Evolutionary conservation across 306 rosid genomes (phyloP), one percentile per base, ranked within the genome.

Genomic region (Vachellia pachyceras): DNA sequence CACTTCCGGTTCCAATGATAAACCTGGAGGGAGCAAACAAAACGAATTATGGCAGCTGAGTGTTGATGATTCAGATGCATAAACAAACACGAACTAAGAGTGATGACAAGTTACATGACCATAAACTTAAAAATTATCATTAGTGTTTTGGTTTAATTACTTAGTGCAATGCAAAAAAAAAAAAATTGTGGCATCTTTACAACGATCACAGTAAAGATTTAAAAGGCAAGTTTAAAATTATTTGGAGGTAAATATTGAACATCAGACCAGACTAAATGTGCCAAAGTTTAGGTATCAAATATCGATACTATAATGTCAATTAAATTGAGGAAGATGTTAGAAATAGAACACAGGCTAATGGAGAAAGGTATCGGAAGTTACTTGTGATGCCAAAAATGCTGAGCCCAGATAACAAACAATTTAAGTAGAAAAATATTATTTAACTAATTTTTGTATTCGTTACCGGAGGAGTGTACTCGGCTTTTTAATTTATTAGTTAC

Each of bases 21-120:
- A 84, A 92, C 98, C 98, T 94, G 88, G 77, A 42, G 69, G 66
- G 85, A 82, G 41, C 79, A 85, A 77, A 86, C 17, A 75, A 50
- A 50, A 88, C n/a, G 42, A 77, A 63, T 55, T 39, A 39, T 54
- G 13, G 23, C 23, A 4, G 79, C 29, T 25, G 39, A 78, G 73
- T 22, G 55, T 17, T 58, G 54, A 77, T 40, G 45, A 79, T 54
- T 83, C 76, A 79, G 4, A 40, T 12, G 50, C 36, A 86, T 71
- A 65, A 74, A 69, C 49, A 57, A 61, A 36, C 7, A 63, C 66
- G 22, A 25, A 57, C 55, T 68, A 66, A 58, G 20, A 77, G 75
- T 29, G 64, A 67, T 60, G 13, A 41, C 42, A 82, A 60, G 37
- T 52, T 15, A 73, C 58, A 77, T 49, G 50, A 63, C 55, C 25